A percentile compares a stretch with the other conserved stretches of the same genome.
These are phyloP conservation scores for Xylariaceae sp. DNA, from an alignment of 2,329 filamentous ascomycete species.

Conservation along the genomic window DNA sequence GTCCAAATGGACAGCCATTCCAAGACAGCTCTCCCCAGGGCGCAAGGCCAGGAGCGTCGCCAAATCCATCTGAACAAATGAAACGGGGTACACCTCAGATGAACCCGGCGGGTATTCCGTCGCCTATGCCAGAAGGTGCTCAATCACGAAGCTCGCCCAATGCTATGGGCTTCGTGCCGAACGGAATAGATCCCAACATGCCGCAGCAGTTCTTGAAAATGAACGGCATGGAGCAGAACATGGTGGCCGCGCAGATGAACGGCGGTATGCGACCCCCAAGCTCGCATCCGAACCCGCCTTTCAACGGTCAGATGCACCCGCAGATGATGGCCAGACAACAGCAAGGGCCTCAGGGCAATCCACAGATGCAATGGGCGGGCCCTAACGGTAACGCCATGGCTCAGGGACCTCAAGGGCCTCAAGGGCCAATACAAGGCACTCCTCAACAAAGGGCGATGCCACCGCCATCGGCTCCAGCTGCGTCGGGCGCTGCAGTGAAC, in stretches of 20 bases:
- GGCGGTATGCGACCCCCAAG: slow-evolving; percentile 64
- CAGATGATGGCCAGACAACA: slow-evolving; percentile 52
- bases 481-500: slow-evolving; percentile 34
- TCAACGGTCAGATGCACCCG: slow-evolving; percentile 53
- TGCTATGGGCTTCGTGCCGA: slow-evolving; percentile 59
- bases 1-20: slow-evolving; percentile 60
- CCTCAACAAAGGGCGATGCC: slow-evolving; percentile 71
- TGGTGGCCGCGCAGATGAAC: slow-evolving; percentile 55
- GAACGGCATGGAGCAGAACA: slow-evolving; percentile 49
- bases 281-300: slow-evolving; percentile 55
- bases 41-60: slow-evolving; percentile 65
- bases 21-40: slow-evolving; percentile 67
- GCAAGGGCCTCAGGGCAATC: slow-evolving; percentile 31
- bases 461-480: slow-evolving; percentile 57
- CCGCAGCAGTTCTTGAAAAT: slow-evolving; percentile 58
- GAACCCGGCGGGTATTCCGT: slow-evolving; percentile 64
- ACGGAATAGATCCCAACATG: slow-evolving; percentile 59
- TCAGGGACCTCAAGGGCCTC: slow-evolving; percentile 35
- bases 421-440: slow-evolving; percentile 58
- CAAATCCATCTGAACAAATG: slow-evolving; percentile 74
- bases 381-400: slow-evolving; percentile 40
- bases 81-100: slow-evolving; percentile 74
- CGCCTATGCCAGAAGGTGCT: slow-evolving; percentile 64
- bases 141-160: slow-evolving; percentile 64
- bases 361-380: slow-evolving; percentile 46